Evolutionary conservation across 176 grass and related monocot species (phyloP), one percentile per base, ranked within the genome.

Genomic region (Rhynchospora pubera): DNA sequence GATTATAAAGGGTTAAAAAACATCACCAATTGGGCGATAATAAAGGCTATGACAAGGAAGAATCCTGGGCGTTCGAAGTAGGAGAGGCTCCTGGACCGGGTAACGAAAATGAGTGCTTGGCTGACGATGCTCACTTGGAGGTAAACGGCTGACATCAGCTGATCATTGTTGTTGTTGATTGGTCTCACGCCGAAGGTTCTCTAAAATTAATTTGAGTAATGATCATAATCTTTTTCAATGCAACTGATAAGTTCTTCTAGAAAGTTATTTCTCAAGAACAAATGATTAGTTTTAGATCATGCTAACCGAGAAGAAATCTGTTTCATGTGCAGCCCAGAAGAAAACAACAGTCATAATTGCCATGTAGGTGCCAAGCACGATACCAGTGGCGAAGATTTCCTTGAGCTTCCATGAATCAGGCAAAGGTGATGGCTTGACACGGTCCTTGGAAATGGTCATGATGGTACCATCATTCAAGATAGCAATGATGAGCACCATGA

Each of bases 381-480:
- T 53, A 7, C 95, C 95, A 9, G 95, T 94, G 73, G 90, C 85
- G 87, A 97, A 97, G 92, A 93, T 97, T 82, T 88, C 89, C 21
- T 64, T 89, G 56, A 98, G 92, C 92, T 98, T 98, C 95, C 95
- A 98, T n/a, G 95, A 98, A 68, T 98, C 95, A 0, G 95, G 95
- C 13, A 93, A 53, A 0, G 95, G 95, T 5, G 95, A 98, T 2
- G 95, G 90, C 89, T 93, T 94, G 11, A 98, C 95, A 11, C 95
- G 89, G 88, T 98, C 95, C 92, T 98, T 98, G 79, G 95, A 98
- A 68, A 98, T 98, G 84, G 95, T 98, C 95, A 98, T 98, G 87
- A 98, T 98, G 87, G 95, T 98, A 86, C 95, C 95, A 75, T 98
- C 95, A 80, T 98, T 98, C 84, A 98, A 89, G 83, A 98, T 89